Conservation (phyloP, 345 rosid genomes). For the Gossypium arboreum region DNA sequence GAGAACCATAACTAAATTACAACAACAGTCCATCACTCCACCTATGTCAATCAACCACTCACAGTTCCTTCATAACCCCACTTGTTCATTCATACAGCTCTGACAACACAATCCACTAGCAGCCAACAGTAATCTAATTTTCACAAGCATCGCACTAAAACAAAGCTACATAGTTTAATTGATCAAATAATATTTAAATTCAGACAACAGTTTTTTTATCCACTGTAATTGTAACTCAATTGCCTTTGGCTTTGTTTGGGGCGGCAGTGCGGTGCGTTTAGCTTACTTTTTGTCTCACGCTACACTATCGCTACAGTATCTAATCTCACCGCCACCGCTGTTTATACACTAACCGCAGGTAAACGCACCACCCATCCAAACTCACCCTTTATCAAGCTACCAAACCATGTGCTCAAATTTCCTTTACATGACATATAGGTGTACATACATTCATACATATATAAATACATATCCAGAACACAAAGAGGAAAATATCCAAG, state of each 20-base stretch:
- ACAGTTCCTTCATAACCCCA: background rate
- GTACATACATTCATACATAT: background rate
- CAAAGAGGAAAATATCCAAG: background rate
- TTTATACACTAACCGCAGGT: too few relatives aligned
- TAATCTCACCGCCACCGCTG: too few relatives aligned
- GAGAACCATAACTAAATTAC: background rate
- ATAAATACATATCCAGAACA: background rate
- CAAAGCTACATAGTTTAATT: slow-evolving; percentile 1
- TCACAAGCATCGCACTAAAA: background rate
- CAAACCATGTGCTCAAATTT: background rate
- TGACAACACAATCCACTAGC: background rate
- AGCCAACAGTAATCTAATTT: background rate
- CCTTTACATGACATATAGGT: background rate
- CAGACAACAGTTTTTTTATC: background rate
- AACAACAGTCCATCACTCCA: background rate
- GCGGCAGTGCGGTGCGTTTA: too few relatives aligned
- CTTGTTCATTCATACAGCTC: background rate
- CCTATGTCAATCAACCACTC: background rate
- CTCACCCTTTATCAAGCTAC: background rate
- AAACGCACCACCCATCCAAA: too few relatives aligned
- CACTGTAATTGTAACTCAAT: background rate
- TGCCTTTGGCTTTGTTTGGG: background rate
- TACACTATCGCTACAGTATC: too few relatives aligned
- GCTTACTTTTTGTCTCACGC: too few relatives aligned
- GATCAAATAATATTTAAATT: background rate